Evolutionary conservation across 768 basidiomycete species (phyloP).

Genomic region (Mycena latifolia): DNA sequence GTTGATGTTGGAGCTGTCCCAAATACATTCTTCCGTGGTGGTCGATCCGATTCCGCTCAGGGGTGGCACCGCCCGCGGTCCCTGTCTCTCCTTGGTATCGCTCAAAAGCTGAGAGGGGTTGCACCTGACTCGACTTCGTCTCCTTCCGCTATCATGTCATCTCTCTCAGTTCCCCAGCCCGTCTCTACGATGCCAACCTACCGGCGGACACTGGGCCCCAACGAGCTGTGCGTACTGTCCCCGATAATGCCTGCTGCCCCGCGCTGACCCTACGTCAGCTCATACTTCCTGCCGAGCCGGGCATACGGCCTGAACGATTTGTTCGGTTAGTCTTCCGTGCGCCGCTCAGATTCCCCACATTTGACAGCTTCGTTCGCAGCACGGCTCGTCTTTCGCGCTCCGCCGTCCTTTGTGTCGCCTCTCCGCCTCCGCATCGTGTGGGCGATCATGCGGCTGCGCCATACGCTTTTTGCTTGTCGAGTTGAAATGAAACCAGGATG

Average conservation of each 20-base stretch:
- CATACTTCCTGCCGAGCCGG: slow-evolving; percentile 33
- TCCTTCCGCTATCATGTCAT: too few species aligned
- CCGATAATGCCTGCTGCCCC: background rate
- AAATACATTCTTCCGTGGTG: too few species aligned
- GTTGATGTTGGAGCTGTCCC: too few species aligned
- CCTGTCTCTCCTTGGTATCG: too few species aligned
- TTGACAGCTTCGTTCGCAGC: slow-evolving; percentile 35
- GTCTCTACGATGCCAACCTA: slow-evolving; percentile 26
- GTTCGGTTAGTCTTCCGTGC: slow-evolving; percentile 13
- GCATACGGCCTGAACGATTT: slow-evolving; percentile 33
- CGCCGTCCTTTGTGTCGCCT: slow-evolving; percentile 46
- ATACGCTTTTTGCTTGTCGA: slow-evolving; percentile 60
- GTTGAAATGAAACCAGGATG: slow-evolving; percentile 51
- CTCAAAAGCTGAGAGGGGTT: too few species aligned
- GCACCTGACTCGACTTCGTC: too few species aligned
- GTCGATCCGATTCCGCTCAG: too few species aligned
- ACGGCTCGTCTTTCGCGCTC: slow-evolving; percentile 61
- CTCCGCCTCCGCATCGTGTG: slow-evolving; percentile 58
- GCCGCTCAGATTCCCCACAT: background rate
- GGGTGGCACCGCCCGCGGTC: too few species aligned
- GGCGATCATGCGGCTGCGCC: slow-evolving; percentile 64
- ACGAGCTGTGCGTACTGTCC: slow-evolving; percentile 29
- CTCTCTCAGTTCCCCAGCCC: background rate
- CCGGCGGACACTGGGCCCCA: slow-evolving; percentile 24
- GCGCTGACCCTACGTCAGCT: background rate